Evolutionary conservation across 2,329 filamentous ascomycete genomes (phyloP), one percentile per base, ranked within the genome.

Genomic region (Ophiostoma sp.): DNA sequence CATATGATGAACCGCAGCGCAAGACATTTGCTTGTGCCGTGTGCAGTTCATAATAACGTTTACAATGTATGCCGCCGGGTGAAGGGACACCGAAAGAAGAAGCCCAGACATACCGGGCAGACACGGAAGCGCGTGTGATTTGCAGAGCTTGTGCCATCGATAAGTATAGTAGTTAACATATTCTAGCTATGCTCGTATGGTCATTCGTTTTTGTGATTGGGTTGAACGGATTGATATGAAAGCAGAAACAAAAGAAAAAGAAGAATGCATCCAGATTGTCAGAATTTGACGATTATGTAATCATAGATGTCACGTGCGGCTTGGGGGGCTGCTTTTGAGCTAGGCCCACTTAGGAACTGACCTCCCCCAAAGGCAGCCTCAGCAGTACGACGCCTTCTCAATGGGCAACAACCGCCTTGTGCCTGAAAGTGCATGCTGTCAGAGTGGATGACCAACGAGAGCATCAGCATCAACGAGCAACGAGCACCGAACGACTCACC

Each of bases 351-450:
- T 27, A 69, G 73, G 72, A 72, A 72, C 67, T 74, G 33, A 73
- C 73, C 73, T 73, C 57, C 15, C 65, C 66, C 35, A 72, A 73
- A 74, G 73, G 73, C 73, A 74, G 73, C 73, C 69, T 70, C 71
- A 71, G 71, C 70, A 71, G 68, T 74, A 74, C 73, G 73, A 73
- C 73, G 72, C 70, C 62, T 68, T 69, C 44, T 36, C 68, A 67
- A 44, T 44, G 67, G 69, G 36, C 69, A 71, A 68, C 67, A 41
- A 68, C 41, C 39, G 48, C 69, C 57, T 68, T 57, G n/a, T 57
- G 57, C 65, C 36, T 31, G 44, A 5, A 44, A 48, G 44, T 48
- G 44, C 44, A 69, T 35, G 70, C 65, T 67, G 65, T 44, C 65
- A 66, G 36, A 31, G 64, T 67, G 65, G 65, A 48, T 31, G 36